Percentiles rank a stretch among this genome's conserved stretches.
phyloP scores from a whole-genome alignment of 495 filamentous ascomycete genomes.

The Stereocaulon alpinum region DNA sequence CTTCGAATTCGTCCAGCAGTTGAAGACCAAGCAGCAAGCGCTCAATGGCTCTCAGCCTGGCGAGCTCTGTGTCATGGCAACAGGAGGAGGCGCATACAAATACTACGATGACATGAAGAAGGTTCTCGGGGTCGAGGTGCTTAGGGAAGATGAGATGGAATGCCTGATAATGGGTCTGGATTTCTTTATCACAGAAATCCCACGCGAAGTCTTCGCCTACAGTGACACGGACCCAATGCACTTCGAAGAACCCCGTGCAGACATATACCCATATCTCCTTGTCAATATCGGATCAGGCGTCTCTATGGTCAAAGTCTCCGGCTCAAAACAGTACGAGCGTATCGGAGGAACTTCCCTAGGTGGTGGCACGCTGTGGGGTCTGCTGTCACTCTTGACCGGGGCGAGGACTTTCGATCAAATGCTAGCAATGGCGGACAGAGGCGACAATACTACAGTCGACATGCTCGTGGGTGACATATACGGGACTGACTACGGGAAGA shows the following conservation, averaged over 20 bases:
- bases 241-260: constrained; percentile 58
- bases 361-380: constrained; percentile 91
- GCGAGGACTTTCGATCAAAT: constrained; percentile 90
- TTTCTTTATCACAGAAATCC: constrained; percentile 98
- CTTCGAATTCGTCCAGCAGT: constrained; percentile 72
- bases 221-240: constrained; percentile 79
- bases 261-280: constrained; percentile 91
- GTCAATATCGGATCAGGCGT: constrained; percentile 99
- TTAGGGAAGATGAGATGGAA: constrained; percentile 96
- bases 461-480: constrained; percentile 99
- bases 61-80: constrained; percentile 82
- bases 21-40: constrained; percentile 67
- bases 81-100: constrained; percentile 89
- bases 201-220: constrained; percentile 92
- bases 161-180: constrained; percentile 97
- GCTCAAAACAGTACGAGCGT: constrained; percentile 71
- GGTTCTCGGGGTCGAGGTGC: constrained; percentile 70
- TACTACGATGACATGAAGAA: constrained; percentile 85
- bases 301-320: constrained; percentile 95
- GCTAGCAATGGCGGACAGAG: constrained; percentile 84
- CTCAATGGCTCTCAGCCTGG: constrained; percentile 55
- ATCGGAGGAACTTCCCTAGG: constrained; percentile 92
- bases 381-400: constrained; percentile 81
- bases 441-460: constrained; percentile 86
- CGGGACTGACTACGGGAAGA: constrained; percentile 88